Evolutionary conservation across 1,284 basidiomycete species (phyloP), one percentile per base, ranked within the genome.

Genomic region (Trichosporon asahii): DNA sequence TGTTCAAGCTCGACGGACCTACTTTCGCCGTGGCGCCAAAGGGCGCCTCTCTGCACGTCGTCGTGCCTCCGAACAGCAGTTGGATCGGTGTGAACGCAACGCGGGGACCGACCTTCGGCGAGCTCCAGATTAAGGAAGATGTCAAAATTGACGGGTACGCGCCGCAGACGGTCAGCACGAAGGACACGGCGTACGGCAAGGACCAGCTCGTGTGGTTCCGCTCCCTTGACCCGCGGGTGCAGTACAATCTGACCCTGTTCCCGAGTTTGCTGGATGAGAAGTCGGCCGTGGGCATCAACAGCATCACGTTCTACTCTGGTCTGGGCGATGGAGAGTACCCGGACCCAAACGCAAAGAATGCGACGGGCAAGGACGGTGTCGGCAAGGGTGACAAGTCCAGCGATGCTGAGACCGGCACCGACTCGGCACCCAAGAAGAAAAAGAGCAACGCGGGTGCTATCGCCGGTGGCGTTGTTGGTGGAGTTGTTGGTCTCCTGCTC

Each of bases 141-240:
- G 27, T 31, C 57, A 31, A 33, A 4, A 61, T 61, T 8, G 57
- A 61, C 18, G 57, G 57, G 1, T 61, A 61, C 29, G 27, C 57
- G 18, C 15, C 57, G 15, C 27, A 61, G 57, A 15, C 57, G 14
- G 9, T 61, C 27, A 61, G 18, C 27, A 61, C 57, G 27, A 18
- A n/a, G 18, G 57, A 31, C 5, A 23, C 18, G 29, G 21, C 3
- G 9, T 61, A 61, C 29, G 57, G 57, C 27, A 29, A 18, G 15
- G 57, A 61, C 57, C 27, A 61, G 57, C 57, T 61, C 27, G 27
- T 61, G 15, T 61, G 57, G 57, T 61, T 61, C 57, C 57, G 57
- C 27, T 31, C 57, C 29, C 29, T 61, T 18, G 29, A 61, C 57
- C 57, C 57, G 7, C 15, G 57, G 3, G 57, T 61, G 8, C 27